Percentiles rank a stretch among this genome's conserved stretches.
phyloP scores from a whole-genome alignment of 2,329 filamentous ascomycete genomes.

The Fusarium sp. region DNA sequence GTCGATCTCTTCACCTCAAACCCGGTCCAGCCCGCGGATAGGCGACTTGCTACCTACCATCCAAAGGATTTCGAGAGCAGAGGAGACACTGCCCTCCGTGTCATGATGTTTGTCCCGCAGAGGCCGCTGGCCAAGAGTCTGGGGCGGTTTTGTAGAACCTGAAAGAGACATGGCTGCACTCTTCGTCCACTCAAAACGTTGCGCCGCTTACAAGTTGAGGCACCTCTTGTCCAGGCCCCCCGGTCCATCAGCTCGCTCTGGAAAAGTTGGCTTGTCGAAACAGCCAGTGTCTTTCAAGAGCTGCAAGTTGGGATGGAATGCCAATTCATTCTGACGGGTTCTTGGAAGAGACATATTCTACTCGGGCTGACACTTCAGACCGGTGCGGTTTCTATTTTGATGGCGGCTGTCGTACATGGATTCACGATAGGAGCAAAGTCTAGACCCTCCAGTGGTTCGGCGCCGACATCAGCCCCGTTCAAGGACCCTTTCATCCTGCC shows the following conservation, averaged over 20 bases:
- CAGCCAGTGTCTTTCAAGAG: slow-evolving; percentile 8
- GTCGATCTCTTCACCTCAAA: slow-evolving; percentile 14
- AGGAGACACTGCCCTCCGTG: slow-evolving; percentile 15
- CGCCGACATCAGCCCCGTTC: slow-evolving; percentile 36
- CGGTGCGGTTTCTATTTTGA: slow-evolving; percentile 13
- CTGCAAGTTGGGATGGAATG: slow-evolving; percentile 11
- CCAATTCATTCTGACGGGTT: neutral
- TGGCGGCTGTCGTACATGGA: slow-evolving; percentile 2
- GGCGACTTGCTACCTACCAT: slow-evolving; percentile 7
- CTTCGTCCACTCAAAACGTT: slow-evolving; percentile 30
- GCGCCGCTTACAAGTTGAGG: slow-evolving; percentile 13
- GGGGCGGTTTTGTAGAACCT: slow-evolving; percentile 26
- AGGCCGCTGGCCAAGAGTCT: slow-evolving; percentile 30
- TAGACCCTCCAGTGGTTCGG: slow-evolving; percentile 35
- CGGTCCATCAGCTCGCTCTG: slow-evolving; percentile 4
- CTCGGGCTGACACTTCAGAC: neutral
- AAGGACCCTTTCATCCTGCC: slow-evolving; percentile 21
- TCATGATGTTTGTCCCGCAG: slow-evolving; percentile 36
- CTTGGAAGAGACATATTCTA: neutral
- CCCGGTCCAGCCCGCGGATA: slow-evolving; percentile 2
- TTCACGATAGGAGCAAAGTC: slow-evolving; percentile 23
- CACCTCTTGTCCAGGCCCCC: neutral
- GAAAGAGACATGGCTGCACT: slow-evolving; percentile 32
- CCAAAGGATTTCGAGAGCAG: slow-evolving; percentile 12
- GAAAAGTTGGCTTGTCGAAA: neutral